These are phyloP conservation scores for Teunomyces barrocoloradensis DNA, from an alignment of 805 yeast genomes.

Conservation along the genomic window DNA sequence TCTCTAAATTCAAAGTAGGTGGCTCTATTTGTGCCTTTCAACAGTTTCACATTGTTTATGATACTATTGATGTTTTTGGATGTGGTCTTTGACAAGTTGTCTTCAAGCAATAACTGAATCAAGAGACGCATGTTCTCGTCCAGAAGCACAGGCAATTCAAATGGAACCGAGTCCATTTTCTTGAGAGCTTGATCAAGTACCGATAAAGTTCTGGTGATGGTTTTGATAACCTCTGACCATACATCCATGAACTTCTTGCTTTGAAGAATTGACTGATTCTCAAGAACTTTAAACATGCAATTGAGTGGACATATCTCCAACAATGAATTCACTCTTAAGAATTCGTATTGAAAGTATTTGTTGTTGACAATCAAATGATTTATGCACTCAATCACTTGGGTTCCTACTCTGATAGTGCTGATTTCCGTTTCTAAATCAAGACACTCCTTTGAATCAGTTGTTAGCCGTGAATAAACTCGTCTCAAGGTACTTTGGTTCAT, in stretches of 20 bases:
- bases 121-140: conserved; percentile 58
- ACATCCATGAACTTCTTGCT: conserved; percentile 75
- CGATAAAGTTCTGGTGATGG: conserved; percentile 70
- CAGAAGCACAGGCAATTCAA: conserved; percentile 61
- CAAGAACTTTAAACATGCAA: no score
- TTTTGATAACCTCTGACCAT: conserved; percentile 71
- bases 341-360: conserved; percentile 65
- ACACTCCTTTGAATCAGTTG: no score
- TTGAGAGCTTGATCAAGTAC: conserved; percentile 42
- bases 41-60: no score
- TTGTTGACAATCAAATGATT: conserved; percentile 68
- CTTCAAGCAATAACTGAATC: conserved; percentile 45
- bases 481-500: no score
- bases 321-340: conserved; percentile 62
- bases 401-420: conserved; percentile 66
- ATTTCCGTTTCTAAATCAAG: no score
- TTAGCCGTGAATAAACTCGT: no score
- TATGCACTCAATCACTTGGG: conserved; percentile 72
- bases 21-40: conserved; percentile 20
- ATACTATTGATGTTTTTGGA: no score
- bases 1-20: no score
- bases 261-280: conserved; percentile 48
- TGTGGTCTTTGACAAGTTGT: no score
- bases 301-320: background rate
- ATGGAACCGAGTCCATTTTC: conserved; percentile 14